Evolutionary conservation across 2,329 filamentous ascomycete species (phyloP), one percentile per base, ranked within the genome.

Genomic region (Xylaria sp.): DNA sequence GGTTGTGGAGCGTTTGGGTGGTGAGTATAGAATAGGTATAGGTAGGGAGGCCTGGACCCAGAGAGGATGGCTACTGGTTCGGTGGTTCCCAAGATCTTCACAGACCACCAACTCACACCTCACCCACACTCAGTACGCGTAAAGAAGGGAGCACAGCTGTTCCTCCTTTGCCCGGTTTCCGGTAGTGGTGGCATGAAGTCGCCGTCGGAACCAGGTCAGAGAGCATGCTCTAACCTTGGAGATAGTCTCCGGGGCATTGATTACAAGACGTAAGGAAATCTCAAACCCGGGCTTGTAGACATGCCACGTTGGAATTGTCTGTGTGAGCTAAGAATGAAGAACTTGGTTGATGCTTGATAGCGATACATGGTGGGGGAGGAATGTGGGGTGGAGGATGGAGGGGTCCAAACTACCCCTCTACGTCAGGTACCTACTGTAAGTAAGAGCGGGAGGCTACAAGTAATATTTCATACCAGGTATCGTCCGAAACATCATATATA

Each of bases 181-280:
- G 61, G 60, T 64, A 32, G 55, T 27, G 59, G 67, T 64, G 47
- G 64, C 53, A 65, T 54, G 36, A 42, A 53, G 60, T 51, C 69
- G 57, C 57, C 66, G 56, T 69, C 63, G 67, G 69, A 69, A 64
- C 63, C 63, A 55, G 62, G 48, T 57, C 39, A 51, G 48, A 59
- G 36, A 50, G 54, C 47, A 32, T 57, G 42, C 39, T 54, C 62
- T 21, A 56, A 51, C 34, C 57, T 45, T 63, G 58, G 55, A 45
- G 65, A 36, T 34, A 47, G 36, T 55, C 19, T 51, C 34, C 54
- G 55, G 50, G 55, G 24, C 14, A 21, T 27, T 51, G 55, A 48
- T 57, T 61, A 14, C 56, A 59, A 62, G 60, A 66, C 67, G 56
- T 64, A 62, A 64, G 55, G 50, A 27, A 58, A 67, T 67, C 47